Evolutionary conservation across 2,329 filamentous ascomycete species (phyloP), one percentile per base, ranked within the genome.

Genomic region (Cytospora chrysosperma): DNA sequence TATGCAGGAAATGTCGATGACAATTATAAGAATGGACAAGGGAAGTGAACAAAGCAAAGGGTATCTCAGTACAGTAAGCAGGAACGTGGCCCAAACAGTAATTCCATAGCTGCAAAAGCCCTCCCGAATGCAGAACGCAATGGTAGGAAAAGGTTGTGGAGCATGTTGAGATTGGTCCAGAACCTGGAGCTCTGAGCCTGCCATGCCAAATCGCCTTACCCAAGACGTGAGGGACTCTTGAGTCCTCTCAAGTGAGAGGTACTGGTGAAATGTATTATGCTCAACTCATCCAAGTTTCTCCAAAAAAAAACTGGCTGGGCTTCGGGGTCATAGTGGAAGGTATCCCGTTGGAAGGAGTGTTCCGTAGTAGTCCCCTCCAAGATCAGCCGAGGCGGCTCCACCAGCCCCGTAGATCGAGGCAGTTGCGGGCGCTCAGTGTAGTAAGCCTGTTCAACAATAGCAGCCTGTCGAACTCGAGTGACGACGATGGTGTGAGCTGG

Each of bases 1-100:
- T 24, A 21, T 13, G 21, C n/a, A n/a, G 37, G 7, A 43, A 34
- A 34, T 30, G 21, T 4, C 24, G 24, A 43, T 47, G 51, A 13
- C 1, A 4, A 24, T 5, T 43, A 30, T 30, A 30, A 54, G 24
- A 10, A 15, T 13, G n/a, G 7, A 54, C 19, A 47, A 47, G 51
- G 28, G 28, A 43, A 34, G 21, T 24, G n/a, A 21, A 24, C 8
- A 47, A 54, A 37, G 27, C 55, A 61, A 49, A 51, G 58, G 58
- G 58, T 61, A 61, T 61, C 58, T 55, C 58, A 49, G 51, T 55
- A 55, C 58, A 61, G 55, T 49, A 49, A 34, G 28, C 27, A 24
- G 37, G 58, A 37, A 55, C 51, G 40, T 54, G 54, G 27, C 27
- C 58, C 37, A 21, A 52, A 61, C 40, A 61, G 54, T 32, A 24